These are phyloP conservation scores for Globisporangium barbulae DNA, from an alignment of 352 stramenopile genomes.

Conservation along the genomic window DNA sequence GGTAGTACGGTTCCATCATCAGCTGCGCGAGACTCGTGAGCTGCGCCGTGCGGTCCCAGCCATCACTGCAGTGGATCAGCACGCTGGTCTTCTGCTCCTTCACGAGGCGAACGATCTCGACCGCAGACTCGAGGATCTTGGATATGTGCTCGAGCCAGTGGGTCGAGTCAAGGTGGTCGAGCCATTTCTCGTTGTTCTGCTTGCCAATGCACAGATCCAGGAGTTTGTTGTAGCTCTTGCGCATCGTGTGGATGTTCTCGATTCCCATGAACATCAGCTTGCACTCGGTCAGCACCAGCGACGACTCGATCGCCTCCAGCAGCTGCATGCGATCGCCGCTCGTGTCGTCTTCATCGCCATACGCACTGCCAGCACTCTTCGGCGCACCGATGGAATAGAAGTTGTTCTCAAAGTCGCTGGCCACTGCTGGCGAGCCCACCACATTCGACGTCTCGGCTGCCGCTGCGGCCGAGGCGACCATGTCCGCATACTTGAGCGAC, in stretches of 20 bases:
- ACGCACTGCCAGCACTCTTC: slow-evolving; percentile 11
- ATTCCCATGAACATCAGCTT: slow-evolving; percentile 90
- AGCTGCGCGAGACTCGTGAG: slow-evolving; percentile 79
- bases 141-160: slow-evolving; percentile 80
- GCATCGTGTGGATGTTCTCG: slow-evolving; percentile 92
- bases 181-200: slow-evolving; percentile 71
- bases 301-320: slow-evolving; percentile 42
- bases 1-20: slow-evolving; percentile 90
- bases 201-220: slow-evolving; percentile 63
- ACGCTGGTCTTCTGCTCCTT: slow-evolving; percentile 89
- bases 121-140: slow-evolving; percentile 71
- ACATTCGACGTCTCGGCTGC: slow-evolving; percentile 20
- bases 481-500: slow-evolving; percentile 62
- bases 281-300: slow-evolving; percentile 73
- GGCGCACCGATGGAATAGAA: slow-evolving; percentile 10
- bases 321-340: slow-evolving; percentile 21
- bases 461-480: slow-evolving; percentile 35
- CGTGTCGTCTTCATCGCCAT: slow-evolving; percentile 25
- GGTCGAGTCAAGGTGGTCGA: slow-evolving; percentile 69
- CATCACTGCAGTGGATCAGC: slow-evolving; percentile 97
- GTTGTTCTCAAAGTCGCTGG: slow-evolving; percentile 8
- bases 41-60: slow-evolving; percentile 96
- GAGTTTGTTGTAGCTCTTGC: slow-evolving; percentile 80
- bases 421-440: slow-evolving; percentile 16
- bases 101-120: slow-evolving; percentile 83